Base-by-base conservation (phyloP, 257 asterid species). In the Phtheirospermum japonicum region DNA sequence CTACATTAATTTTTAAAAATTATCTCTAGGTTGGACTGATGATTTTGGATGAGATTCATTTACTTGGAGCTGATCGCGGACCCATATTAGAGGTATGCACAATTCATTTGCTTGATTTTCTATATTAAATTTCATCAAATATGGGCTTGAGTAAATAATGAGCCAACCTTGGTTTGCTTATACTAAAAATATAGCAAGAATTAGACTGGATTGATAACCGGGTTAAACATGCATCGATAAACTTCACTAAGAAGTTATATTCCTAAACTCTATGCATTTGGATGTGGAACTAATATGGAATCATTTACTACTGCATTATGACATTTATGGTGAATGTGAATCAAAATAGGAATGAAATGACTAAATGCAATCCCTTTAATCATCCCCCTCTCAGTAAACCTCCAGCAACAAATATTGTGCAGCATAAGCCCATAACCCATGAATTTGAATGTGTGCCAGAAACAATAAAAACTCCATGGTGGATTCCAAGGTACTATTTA, bases 1-100 rank as follows among this genome's bases (percentile, higher is more conserved):
- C 65, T 42, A 19, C 31, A 59, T 52, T 67, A 53, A 42, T 20
- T 20, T 52, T 48, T 49, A 13, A 34, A 46, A 43, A 48, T 6
- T 59, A n/a, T 71, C 49, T 68, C 58, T 71, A 92, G 99, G 99
- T 92, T 75, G 99, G 99, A 66, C 85, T 92, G 39, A 80, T 92
- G 91, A 86, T 92, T 57, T 80, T 92, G 85, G 99, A 92, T 34
- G 99, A 92, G 84, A 92, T 92, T 78, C 99, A 92, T 78, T 79
- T 92, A 71, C 96, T 92, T 71, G 99, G 99, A 61, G 99, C 99
- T 73, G 97, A 92, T 72, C 97, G 99, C 64, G 99, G 99, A 77
- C 99, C 99, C 71, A 89, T 92, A 71, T 81, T 92, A 73, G 99
- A 92, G 96, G 99, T 92, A 79, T 49, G 66, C 59, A 66, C 57